Evolutionary conservation across 768 basidiomycete species (phyloP).

Genomic region (Hericium rajendrae): DNA sequence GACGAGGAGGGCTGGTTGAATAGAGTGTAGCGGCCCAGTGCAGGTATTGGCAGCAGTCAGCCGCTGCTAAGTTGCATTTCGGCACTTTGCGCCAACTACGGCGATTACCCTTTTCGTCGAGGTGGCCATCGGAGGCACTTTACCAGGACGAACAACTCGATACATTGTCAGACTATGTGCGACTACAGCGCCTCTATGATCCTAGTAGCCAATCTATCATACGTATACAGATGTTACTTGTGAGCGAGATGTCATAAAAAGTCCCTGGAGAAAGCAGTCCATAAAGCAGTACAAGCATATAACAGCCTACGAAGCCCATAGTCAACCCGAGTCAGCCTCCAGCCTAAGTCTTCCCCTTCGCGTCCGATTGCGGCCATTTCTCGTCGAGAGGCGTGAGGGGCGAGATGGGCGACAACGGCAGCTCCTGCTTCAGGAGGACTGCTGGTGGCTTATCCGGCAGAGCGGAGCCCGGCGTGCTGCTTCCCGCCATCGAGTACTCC

Average conservation of each 20-base stretch:
- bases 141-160: neutral
- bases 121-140: neutral
- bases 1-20: neutral
- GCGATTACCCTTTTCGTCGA: neutral
- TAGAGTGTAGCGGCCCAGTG: neutral
- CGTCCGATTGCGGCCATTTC: neutral
- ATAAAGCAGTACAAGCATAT: too few species aligned
- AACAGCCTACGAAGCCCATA: too few species aligned
- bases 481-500: neutral
- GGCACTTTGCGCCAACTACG: neutral
- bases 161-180: too few species aligned
- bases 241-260: too few species aligned
- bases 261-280: too few species aligned
- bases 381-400: neutral
- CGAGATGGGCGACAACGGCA: neutral
- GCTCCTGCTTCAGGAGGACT: neutral
- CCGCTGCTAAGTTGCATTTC: neutral
- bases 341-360: neutral
- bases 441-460: slow-evolving; percentile 1
- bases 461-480: neutral
- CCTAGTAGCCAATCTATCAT: too few species aligned
- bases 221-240: too few species aligned
- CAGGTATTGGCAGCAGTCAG: neutral
- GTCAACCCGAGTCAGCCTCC: too few species aligned
- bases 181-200: too few species aligned